A percentile compares a stretch with the other conserved stretches of the same genome.
These are phyloP conservation scores for Naematelia encephala DNA, from an alignment of 768 basidiomycete genomes.

Conservation along the genomic window DNA sequence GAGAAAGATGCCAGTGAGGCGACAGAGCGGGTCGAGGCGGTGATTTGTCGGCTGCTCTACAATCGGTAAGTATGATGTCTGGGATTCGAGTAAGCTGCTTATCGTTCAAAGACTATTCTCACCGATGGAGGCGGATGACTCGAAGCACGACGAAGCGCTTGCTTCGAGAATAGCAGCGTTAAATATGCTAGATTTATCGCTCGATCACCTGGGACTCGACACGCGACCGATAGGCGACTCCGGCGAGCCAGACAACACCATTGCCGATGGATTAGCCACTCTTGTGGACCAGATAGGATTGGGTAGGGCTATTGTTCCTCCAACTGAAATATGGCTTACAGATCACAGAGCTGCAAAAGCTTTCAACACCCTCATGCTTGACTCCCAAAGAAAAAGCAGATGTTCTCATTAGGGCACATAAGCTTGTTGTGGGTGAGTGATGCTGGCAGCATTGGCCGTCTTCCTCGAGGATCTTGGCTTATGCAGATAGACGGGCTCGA, in stretches of 20 bases:
- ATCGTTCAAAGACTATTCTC: constrained; percentile 65
- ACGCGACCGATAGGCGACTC: constrained; percentile 55
- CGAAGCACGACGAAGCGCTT: constrained; percentile 82
- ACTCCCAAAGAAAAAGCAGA: constrained; percentile 76
- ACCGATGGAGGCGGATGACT: constrained; percentile 70
- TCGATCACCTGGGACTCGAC: constrained; percentile 86
- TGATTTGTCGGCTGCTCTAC: constrained; percentile 72
- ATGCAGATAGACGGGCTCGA: constrained; percentile 34
- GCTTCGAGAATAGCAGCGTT: constrained; percentile 85
- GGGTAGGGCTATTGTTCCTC: constrained; percentile 56
- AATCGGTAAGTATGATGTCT: constrained; percentile 61
- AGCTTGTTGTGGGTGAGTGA: constrained; percentile 72
- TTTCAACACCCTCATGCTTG: constrained; percentile 55
- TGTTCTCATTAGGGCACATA: constrained; percentile 77
- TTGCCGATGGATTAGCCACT: constrained; percentile 55
- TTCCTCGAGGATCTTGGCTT: constrained; percentile 14
- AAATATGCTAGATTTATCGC: constrained; percentile 79
- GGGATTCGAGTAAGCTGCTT: background rate
- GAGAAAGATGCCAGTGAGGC: constrained; percentile 58
- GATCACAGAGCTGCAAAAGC: constrained; percentile 57
- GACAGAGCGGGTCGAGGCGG: constrained; percentile 68
- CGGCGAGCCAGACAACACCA: constrained; percentile 38
- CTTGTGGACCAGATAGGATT: constrained; percentile 73
- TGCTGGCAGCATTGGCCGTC: constrained; percentile 1
- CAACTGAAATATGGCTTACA: constrained; percentile 1